Percentiles rank a stretch among this genome's conserved stretches.
Conservation (phyloP, 495 filamentous ascomycete species). For the Cryomyces minteri region DNA sequence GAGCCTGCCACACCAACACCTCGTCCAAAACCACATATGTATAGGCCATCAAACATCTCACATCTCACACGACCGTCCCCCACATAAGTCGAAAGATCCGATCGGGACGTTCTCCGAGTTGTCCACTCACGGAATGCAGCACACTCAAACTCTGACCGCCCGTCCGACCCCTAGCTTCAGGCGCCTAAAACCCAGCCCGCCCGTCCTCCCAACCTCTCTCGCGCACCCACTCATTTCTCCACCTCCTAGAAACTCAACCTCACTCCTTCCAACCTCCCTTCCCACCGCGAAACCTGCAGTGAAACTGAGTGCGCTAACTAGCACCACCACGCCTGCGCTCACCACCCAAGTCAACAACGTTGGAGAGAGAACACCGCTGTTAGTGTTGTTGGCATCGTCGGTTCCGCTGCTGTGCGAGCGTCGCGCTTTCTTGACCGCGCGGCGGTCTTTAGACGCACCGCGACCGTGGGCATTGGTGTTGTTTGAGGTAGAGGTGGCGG, state of each 20-base stretch:
- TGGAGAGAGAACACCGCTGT: slow-evolving; percentile 21
- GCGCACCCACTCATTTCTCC: too few relatives aligned
- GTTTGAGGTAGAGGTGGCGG: neutral
- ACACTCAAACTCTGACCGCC: too few relatives aligned
- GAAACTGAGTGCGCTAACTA: slow-evolving; percentile 83
- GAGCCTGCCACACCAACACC: too few relatives aligned
- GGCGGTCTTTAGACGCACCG: slow-evolving; percentile 10
- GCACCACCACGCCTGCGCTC: slow-evolving; percentile 77
- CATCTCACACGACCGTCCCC: too few relatives aligned
- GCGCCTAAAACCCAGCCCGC: too few relatives aligned
- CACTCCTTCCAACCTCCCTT: slow-evolving; percentile 55
- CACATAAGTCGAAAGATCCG: too few relatives aligned
- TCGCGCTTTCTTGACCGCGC: slow-evolving; percentile 10
- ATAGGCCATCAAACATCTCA: too few relatives aligned
- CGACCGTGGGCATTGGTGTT: slow-evolving; percentile 1
- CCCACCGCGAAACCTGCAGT: slow-evolving; percentile 85
- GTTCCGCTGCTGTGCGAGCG: neutral
- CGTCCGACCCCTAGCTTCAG: too few relatives aligned
- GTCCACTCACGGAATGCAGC: too few relatives aligned
- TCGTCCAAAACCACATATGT: too few relatives aligned
- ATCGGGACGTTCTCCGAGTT: too few relatives aligned
- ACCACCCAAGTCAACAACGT: slow-evolving; percentile 84
- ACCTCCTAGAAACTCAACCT: slow-evolving; percentile 15
- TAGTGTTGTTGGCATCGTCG: slow-evolving; percentile 24
- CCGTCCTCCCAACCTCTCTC: too few relatives aligned